Evolutionary conservation across 2,329 filamentous ascomycete genomes (phyloP).

Genomic region (Stachybotrys chartarum): DNA sequence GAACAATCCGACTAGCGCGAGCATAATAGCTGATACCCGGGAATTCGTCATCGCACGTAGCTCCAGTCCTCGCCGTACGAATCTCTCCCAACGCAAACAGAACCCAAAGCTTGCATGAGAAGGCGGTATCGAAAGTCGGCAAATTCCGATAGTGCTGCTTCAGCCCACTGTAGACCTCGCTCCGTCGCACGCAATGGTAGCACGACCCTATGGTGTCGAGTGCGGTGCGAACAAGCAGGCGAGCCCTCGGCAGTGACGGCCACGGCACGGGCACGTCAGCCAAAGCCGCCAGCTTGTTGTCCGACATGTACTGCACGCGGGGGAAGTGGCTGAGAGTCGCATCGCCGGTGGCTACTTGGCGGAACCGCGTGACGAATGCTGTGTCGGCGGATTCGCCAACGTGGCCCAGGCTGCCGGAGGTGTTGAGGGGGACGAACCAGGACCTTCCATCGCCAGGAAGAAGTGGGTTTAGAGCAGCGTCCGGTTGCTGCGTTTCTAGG

Average conservation of each 20-base stretch:
- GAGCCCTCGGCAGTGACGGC: constrained; percentile 2
- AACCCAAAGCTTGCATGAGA: constrained; percentile 31
- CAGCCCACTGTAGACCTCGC: constrained; percentile 1
- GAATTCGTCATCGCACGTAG: constrained; percentile 22
- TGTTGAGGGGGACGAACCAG: constrained; percentile 26
- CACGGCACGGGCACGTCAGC: constrained; percentile 19
- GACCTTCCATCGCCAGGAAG: constrained; percentile 15
- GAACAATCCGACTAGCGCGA: constrained; percentile 28
- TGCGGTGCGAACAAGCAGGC: neutral
- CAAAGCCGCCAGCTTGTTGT: constrained; percentile 18
- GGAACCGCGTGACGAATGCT: constrained; percentile 27
- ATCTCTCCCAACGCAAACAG: constrained; percentile 39
- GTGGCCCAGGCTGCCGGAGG: constrained; percentile 8
- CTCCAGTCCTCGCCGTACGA: constrained; percentile 31
- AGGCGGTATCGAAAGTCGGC: neutral
- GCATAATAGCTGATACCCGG: constrained; percentile 37
- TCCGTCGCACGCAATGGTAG: neutral
- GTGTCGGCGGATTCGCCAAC: constrained; percentile 28
- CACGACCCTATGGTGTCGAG: neutral
- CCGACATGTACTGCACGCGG: constrained; percentile 23
- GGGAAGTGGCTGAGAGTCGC: constrained; percentile 23
- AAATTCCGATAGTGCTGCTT: neutral
- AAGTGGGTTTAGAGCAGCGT: constrained; percentile 3
- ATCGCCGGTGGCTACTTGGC: constrained; percentile 22
- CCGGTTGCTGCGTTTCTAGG: constrained; percentile 7